Percentiles rank a stretch among this genome's conserved stretches.
phyloP scores from a whole-genome alignment of 139 green algal species.

The Protoeuglena noctilucae region DNA sequence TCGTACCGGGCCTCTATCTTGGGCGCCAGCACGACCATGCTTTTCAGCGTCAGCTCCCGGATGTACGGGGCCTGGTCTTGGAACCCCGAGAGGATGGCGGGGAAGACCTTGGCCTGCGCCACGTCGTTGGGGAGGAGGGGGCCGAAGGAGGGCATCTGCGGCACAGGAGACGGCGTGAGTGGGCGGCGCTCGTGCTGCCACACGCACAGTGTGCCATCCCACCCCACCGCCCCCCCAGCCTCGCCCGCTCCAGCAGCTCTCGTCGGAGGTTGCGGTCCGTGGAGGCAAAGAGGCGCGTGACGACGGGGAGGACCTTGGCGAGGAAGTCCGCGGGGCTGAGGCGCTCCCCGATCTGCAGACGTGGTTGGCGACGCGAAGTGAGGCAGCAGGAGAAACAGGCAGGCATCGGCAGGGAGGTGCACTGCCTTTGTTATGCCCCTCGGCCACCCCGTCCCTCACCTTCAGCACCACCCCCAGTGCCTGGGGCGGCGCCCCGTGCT shows the following conservation, averaged over 20 bases:
- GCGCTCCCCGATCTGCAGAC: constrained; percentile 55
- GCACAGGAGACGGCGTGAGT: too few species aligned
- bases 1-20: constrained; percentile 76
- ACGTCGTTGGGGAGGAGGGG: constrained; percentile 16
- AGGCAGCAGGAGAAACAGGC: constrained; percentile 47
- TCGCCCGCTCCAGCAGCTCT: constrained; percentile 15
- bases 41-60: constrained; percentile 90
- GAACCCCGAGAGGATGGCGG: constrained; percentile 59
- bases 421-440: too few species aligned
- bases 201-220: too few species aligned
- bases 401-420: too few species aligned
- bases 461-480: too few species aligned
- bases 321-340: constrained; percentile 59
- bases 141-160: neutral
- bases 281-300: constrained; percentile 76
- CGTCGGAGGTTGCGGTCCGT: constrained; percentile 10
- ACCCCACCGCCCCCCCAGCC: too few species aligned
- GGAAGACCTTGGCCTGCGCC: constrained; percentile 76
- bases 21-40: constrained; percentile 68
- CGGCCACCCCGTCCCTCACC: too few species aligned
- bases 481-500: neutral
- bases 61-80: constrained; percentile 76
- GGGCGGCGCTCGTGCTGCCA: too few species aligned
- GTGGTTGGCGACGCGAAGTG: constrained; percentile 10
- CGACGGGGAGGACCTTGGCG: constrained; percentile 56